A percentile compares a stretch with the other conserved stretches of the same genome.
Evolutionary conservation across 140 eudicot genomes (phyloP).

Genomic region (Erigeron philadelphicus): DNA sequence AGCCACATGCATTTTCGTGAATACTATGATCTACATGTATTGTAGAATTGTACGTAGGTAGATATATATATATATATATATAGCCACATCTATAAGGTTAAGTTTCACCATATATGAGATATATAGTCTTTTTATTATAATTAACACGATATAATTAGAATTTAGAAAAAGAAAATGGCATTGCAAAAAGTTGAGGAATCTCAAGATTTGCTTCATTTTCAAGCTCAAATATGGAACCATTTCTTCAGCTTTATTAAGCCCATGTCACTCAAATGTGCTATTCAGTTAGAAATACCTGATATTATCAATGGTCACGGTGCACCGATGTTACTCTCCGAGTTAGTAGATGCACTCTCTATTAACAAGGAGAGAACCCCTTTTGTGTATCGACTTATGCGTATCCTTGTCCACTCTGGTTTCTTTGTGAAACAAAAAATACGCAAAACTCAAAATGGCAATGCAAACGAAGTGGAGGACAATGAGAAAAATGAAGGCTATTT

Average conservation of each 20-base stretch:
- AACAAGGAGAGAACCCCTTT: slow-evolving; percentile 16
- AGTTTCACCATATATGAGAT: too few relatives aligned
- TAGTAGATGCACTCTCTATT: slow-evolving; percentile 24
- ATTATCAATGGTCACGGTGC: slow-evolving; percentile 14
- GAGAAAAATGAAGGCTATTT: not conserved
- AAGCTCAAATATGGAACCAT: slow-evolving; percentile 36
- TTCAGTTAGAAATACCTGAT: slow-evolving; percentile 26
- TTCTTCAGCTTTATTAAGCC: slow-evolving; percentile 26
- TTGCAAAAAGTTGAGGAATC: slow-evolving; percentile 14
- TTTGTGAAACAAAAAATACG: slow-evolving; percentile 2
- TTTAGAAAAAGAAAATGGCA: slow-evolving; percentile 4
- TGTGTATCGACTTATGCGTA: slow-evolving; percentile 22
- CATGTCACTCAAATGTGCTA: slow-evolving; percentile 32
- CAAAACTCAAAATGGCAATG: not conserved
- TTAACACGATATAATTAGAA: too few relatives aligned
- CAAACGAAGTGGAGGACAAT: not conserved
- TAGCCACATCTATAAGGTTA: too few relatives aligned
- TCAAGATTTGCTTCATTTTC: slow-evolving; percentile 22
- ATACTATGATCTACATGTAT: too few relatives aligned
- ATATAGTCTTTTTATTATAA: too few relatives aligned
- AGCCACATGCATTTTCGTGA: too few relatives aligned
- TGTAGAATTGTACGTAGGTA: too few relatives aligned
- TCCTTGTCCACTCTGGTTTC: slow-evolving; percentile 25
- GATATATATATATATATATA: too few relatives aligned
- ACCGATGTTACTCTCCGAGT: slow-evolving; percentile 25